Evolutionary conservation across 2,329 filamentous ascomycete genomes (phyloP).

Genomic region (Colletotrichum truncatum): DNA sequence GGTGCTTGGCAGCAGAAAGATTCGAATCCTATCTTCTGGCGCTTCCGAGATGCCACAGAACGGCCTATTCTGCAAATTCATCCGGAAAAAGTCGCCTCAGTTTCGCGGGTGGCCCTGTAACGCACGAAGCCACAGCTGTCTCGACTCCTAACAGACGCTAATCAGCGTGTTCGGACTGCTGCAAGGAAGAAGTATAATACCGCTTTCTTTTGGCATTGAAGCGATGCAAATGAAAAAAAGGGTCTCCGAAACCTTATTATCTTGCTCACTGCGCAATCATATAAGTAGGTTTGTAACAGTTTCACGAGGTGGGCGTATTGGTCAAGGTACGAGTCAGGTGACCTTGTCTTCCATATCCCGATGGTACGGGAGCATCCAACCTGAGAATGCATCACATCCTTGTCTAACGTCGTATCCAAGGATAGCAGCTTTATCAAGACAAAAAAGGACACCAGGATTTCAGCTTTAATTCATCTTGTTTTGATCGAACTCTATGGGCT

Average conservation of each 20-base stretch:
- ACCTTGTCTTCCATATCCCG: neutral
- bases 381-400: neutral
- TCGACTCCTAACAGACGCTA: neutral
- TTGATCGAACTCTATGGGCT: no score
- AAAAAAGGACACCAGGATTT: no score
- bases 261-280: neutral
- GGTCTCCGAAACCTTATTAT: neutral
- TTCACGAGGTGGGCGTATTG: neutral
- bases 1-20: no score
- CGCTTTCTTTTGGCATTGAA: neutral
- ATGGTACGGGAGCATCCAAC: neutral
- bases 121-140: no score
- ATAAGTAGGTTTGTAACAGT: neutral
- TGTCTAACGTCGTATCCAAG: neutral
- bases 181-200: neutral
- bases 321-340: neutral
- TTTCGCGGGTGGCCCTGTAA: no score
- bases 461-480: no score
- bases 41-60: no score
- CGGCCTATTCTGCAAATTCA: no score
- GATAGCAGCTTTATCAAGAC: neutral
- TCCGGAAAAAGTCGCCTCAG: no score
- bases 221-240: no score
- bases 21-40: no score
- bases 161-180: neutral